Evolutionary conservation across 2,329 filamentous ascomycete genomes (phyloP).

Genomic region (Neofusicoccum kwambonambiense): DNA sequence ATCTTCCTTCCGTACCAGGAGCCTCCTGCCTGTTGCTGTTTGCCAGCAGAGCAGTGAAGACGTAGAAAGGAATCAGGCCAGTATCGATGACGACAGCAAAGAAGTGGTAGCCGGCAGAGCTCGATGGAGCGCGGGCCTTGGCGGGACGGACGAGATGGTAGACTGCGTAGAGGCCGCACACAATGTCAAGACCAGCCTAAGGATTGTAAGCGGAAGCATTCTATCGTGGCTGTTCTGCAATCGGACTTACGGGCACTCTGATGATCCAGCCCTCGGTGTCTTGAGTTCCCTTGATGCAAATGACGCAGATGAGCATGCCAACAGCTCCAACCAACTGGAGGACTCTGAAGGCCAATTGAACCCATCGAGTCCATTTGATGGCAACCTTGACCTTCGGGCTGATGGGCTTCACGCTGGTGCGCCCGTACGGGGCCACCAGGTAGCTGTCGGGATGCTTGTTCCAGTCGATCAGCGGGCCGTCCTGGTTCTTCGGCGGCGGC

Average conservation of each 20-base stretch:
- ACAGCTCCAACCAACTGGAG: conserved; percentile 67
- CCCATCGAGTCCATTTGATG: conserved; percentile 66
- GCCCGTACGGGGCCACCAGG: conserved; percentile 62
- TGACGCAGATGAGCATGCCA: conserved; percentile 71
- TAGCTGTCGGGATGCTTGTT: conserved; percentile 83
- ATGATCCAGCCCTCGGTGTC: conserved; percentile 70
- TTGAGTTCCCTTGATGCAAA: conserved; percentile 71
- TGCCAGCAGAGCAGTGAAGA: conserved; percentile 57
- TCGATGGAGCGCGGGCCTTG: conserved; percentile 70
- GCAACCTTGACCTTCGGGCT: conserved; percentile 66
- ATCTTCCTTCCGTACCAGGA: conserved; percentile 50
- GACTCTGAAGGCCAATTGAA: conserved; percentile 68
- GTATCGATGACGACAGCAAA: conserved; percentile 75
- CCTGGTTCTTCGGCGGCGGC: conserved; percentile 56
- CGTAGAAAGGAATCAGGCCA: conserved; percentile 63
- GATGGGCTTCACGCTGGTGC: conserved; percentile 64
- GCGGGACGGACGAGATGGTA: conserved; percentile 75
- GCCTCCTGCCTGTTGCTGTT: conserved; percentile 52
- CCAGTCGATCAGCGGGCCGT: conserved; percentile 77
- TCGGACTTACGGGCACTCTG: conserved; percentile 65
- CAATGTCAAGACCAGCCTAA: conserved; percentile 71
- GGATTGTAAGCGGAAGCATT: neutral
- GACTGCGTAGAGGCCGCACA: conserved; percentile 73
- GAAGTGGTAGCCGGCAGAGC: conserved; percentile 83
- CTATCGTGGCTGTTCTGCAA: neutral